Evolutionary conservation across 108 stramenopile genomes (phyloP), one percentile per base, ranked within the genome.

Genomic region (Stephanodiscus triporus): DNA sequence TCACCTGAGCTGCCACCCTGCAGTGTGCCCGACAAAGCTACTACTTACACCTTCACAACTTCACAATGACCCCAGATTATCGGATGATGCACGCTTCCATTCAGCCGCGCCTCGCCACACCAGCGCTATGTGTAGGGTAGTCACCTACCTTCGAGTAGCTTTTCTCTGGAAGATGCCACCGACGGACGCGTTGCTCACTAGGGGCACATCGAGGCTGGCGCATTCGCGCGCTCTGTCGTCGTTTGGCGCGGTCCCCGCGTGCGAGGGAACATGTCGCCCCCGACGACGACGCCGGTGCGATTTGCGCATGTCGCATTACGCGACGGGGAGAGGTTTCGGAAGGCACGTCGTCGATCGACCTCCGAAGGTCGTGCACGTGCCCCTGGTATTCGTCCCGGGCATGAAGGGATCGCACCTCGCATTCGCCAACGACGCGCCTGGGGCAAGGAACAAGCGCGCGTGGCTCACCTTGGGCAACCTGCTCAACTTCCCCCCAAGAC

Each of bases 351-450:
- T 49, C 17, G 29, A 68, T 17, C 14, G 19, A 14, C n/a, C 40
- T 2, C 37, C 40, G 43, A 67, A 62, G 49, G 32, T 72, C 3
- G 59, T 80, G 1, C 59, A 72, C 40, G 66, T 85, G 9, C 85
- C 85, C 9, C 65, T 85, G 16, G 81, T 85, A 11, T 85, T 85
- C 58, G 65, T 85, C 7, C 85, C 83, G 2, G 85, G 85, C 20
- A 83, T 85, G 79, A 85, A 85, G 61, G 85, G 85, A 20, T 76
- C 82, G 1, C 85, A 85, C 71, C 70, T 85, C 40, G 74, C 85
- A 17, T 80, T 80, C 53, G 59, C 62, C 43, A 65, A 63, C 53
- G 64, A 16, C 24, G 1, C 70, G 29, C 17, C 23, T 45, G n/a
- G 4, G 23, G 7, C 7, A 32, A 68, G 62, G 53, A 79, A 73